These are phyloP conservation scores for Brachypodium distachyon DNA, from an alignment of 202 grass and related monocot species.

Conservation along the genomic window DNA sequence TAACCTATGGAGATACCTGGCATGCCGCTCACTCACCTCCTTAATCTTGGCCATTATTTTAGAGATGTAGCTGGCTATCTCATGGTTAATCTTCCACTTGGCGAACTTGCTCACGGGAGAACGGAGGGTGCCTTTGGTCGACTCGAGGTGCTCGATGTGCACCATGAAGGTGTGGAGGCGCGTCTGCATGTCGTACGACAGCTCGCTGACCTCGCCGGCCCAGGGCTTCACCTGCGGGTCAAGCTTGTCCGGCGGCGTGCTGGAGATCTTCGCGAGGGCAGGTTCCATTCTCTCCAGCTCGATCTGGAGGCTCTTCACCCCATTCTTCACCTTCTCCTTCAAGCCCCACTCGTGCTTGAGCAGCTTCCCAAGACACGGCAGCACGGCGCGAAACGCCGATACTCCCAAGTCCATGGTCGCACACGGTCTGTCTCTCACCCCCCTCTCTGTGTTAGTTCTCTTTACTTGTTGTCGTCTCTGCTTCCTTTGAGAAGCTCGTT, in stretches of 20 bases:
- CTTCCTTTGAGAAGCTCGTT: too few species aligned
- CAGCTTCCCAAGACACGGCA: not conserved
- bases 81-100: not conserved
- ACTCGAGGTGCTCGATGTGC: not conserved
- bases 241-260: not conserved
- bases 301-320: not conserved
- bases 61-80: not conserved
- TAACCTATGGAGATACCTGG: rapidly evolving
- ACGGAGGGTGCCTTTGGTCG: not conserved
- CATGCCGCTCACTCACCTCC: not conserved
- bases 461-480: too few species aligned
- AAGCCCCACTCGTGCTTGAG: not conserved
- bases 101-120: rapidly evolving
- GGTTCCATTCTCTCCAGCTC: not conserved
- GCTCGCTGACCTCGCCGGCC: not conserved
- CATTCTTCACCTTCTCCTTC: not conserved
- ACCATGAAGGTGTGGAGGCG: not conserved
- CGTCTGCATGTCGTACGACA: not conserved
- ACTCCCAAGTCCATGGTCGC: too few species aligned
- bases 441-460: too few species aligned
- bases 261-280: not conserved
- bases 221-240: not conserved
- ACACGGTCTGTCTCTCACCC: too few species aligned
- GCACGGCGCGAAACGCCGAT: not conserved
- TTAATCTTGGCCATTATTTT: not conserved